Evolutionary conservation across 2,329 filamentous ascomycete species (phyloP).

Genomic region (Leptosphaerulina australis): DNA sequence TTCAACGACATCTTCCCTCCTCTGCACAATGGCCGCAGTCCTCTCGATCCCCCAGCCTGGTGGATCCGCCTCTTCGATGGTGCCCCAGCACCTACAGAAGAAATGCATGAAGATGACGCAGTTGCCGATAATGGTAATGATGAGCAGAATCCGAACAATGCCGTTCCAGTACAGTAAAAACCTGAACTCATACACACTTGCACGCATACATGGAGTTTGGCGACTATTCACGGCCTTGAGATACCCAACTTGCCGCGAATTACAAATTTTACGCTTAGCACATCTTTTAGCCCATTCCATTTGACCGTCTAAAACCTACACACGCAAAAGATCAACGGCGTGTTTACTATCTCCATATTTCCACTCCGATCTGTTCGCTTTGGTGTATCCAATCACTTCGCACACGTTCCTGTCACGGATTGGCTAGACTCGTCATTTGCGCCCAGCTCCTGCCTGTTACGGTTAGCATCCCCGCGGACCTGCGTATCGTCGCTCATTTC

Average conservation of each 20-base stretch:
- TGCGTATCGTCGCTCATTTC: constrained; percentile 18
- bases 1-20: constrained; percentile 96
- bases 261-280: constrained; percentile 5
- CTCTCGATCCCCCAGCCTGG: constrained; percentile 86
- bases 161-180: constrained; percentile 22
- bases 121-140: constrained; percentile 9
- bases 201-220: constrained; percentile 28
- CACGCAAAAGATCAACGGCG: background rate
- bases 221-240: constrained; percentile 29
- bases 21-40: constrained; percentile 80
- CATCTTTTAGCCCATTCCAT: background rate
- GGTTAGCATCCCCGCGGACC: constrained; percentile 33
- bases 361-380: constrained; percentile 12
- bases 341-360: constrained; percentile 20
- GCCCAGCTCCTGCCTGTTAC: constrained; percentile 33
- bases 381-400: constrained; percentile 12
- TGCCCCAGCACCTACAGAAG: constrained; percentile 32
- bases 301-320: background rate
- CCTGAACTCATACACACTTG: constrained; percentile 11
- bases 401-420: constrained; percentile 18
- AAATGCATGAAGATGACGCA: constrained; percentile 21
- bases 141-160: constrained; percentile 18
- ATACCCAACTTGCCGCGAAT: constrained; percentile 34
- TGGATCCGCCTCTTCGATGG: constrained; percentile 84
- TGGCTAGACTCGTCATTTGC: constrained; percentile 4